A percentile compares a stretch with the other conserved stretches of the same genome.
Conservation (phyloP, 495 filamentous ascomycete species). For the Xylaria flabelliformis region DNA sequence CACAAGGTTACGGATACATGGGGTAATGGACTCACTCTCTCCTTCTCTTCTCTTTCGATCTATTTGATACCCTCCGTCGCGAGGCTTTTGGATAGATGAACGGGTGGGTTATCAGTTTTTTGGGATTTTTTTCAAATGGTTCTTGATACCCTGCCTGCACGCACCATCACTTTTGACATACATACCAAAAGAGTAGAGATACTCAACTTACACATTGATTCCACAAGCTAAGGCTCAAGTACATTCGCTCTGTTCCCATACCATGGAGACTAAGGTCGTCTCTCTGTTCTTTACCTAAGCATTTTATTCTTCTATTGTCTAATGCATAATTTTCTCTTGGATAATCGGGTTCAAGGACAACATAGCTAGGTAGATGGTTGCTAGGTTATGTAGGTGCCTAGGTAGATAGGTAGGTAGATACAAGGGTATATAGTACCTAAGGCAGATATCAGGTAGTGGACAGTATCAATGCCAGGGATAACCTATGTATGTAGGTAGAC, state of each 20-base stretch:
- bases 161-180: not conserved
- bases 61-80: not conserved
- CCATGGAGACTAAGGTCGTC: too few species aligned
- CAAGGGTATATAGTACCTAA: too few species aligned
- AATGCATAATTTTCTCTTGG: constrained; percentile 18
- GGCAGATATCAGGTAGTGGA: not conserved
- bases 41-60: not conserved
- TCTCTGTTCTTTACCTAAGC: not conserved
- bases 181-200: not conserved
- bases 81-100: constrained; percentile 4
- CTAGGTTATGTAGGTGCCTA: not conserved
- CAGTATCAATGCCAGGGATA: not conserved
- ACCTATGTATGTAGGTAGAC: not conserved
- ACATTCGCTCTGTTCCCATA: not conserved
- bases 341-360: not conserved
- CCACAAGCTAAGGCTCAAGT: not conserved
- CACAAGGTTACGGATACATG: not conserved
- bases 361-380: too few species aligned
- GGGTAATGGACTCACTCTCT: not conserved
- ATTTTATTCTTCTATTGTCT: constrained; percentile 12
- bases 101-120: not conserved
- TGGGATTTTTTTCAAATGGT: not conserved
- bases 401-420: not conserved
- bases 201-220: not conserved
- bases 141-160: constrained; percentile 13